A percentile compares a stretch with the other conserved stretches of the same genome.
phyloP scores from a whole-genome alignment of 2,329 filamentous ascomycete genomes.

The Fusarium pseudograminearum region DNA sequence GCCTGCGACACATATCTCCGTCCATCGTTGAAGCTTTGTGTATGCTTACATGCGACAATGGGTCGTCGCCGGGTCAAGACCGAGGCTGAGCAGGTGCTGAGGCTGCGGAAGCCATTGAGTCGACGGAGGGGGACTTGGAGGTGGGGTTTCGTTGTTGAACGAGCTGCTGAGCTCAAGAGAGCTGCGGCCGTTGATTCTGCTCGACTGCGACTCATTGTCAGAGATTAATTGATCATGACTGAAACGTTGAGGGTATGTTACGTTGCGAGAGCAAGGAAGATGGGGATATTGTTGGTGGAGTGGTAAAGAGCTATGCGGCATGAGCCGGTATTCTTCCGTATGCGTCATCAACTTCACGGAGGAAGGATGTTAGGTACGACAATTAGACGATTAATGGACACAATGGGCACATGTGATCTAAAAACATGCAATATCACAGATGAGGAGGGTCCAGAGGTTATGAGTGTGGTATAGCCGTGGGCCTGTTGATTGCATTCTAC shows the following conservation, averaged over 20 bases:
- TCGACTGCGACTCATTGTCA: conserved; percentile 47
- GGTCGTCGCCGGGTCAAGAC: conserved; percentile 24
- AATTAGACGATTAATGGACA: neutral
- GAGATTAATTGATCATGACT: conserved; percentile 50
- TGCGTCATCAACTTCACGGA: conserved; percentile 25
- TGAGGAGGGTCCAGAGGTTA: neutral
- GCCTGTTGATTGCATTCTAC: conserved; percentile 43
- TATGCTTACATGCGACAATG: conserved; percentile 13
- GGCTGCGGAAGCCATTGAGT: conserved; percentile 34
- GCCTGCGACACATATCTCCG: conserved; percentile 37
- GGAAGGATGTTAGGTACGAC: neutral
- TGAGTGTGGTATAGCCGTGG: conserved; percentile 36
- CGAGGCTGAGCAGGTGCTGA: conserved; percentile 26
- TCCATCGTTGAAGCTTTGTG: conserved; percentile 9
- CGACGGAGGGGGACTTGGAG: conserved; percentile 20
- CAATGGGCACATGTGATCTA: neutral
- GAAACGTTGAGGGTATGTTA: conserved; percentile 14
- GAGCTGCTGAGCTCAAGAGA: conserved; percentile 44
- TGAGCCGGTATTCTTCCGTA: conserved; percentile 42
- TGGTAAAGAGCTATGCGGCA: conserved; percentile 21
- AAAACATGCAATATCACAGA: conserved; percentile 1
- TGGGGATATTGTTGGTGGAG: conserved; percentile 39
- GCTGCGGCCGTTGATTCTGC: conserved; percentile 46
- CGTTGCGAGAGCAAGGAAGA: conserved; percentile 21
- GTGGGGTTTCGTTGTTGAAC: conserved; percentile 1